A percentile compares a stretch with the other conserved stretches of the same genome.
Conservation (phyloP, 257 asterid genomes). For the Agastache rugosa region DNA sequence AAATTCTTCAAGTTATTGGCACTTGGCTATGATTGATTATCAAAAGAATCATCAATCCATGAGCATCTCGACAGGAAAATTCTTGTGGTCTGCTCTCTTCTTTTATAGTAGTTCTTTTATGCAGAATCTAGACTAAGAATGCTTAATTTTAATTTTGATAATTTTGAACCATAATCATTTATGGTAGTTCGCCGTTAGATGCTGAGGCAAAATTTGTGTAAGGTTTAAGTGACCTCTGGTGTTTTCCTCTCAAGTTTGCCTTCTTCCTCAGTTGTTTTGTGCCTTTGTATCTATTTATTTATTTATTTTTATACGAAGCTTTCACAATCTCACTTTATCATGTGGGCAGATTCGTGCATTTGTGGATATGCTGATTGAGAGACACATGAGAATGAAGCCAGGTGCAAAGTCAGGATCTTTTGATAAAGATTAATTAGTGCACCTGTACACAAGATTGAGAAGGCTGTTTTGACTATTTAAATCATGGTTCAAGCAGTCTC, state of each 20-base stretch:
- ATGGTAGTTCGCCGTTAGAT: constrained; percentile 5
- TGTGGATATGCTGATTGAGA: constrained; percentile 90
- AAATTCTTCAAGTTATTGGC: not conserved
- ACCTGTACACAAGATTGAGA: constrained; percentile 31
- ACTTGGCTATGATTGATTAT: constrained; percentile 25
- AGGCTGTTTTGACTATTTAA: constrained; percentile 36
- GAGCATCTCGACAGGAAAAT: constrained; percentile 5
- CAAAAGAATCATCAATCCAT: constrained; percentile 18
- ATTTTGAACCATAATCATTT: constrained; percentile 17
- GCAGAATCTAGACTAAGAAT: constrained; percentile 5
- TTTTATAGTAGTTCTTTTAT: constrained; percentile 6
- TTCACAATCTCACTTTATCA: constrained; percentile 34
- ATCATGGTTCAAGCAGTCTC: constrained; percentile 34
- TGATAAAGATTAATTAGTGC: constrained; percentile 41
- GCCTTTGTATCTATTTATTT: not conserved
- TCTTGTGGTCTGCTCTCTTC: constrained; percentile 6
- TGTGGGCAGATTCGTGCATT: constrained; percentile 88
- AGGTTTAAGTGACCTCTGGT: constrained; percentile 10
- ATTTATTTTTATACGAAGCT: constrained; percentile 32
- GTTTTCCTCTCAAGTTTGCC: constrained; percentile 17
- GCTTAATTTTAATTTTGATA: constrained; percentile 26
- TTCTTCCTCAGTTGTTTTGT: constrained; percentile 20
- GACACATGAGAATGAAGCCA: constrained; percentile 72
- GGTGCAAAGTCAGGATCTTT: constrained; percentile 60
- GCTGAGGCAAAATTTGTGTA: not conserved